Conservation (phyloP, 1,139 yeast genomes). For the Yamadazyma kanchanaburiensis region DNA sequence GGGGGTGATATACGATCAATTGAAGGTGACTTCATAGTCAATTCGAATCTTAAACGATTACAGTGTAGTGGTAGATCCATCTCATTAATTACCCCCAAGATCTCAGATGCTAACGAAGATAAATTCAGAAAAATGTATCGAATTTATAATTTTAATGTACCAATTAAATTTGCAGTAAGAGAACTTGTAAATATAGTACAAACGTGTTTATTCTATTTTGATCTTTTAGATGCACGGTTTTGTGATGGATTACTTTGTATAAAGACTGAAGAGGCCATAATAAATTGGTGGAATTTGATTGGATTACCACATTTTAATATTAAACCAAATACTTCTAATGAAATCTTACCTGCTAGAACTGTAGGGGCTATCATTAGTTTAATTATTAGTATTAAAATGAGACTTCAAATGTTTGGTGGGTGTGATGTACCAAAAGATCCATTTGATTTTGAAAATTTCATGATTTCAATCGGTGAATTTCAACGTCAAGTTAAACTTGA, state of each 20-base stretch:
- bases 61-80: constrained; percentile 87
- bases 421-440: constrained; percentile 87
- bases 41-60: constrained; percentile 71
- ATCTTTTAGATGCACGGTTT: constrained; percentile 60
- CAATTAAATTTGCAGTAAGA: constrained; percentile 64
- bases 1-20: constrained; percentile 55
- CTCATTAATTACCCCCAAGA: constrained; percentile 55
- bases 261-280: constrained; percentile 68
- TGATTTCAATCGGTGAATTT: constrained; percentile 56
- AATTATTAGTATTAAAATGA: constrained; percentile 60
- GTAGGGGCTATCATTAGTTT: constrained; percentile 64
- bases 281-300: constrained; percentile 78
- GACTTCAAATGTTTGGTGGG: constrained; percentile 65
- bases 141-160: constrained; percentile 42
- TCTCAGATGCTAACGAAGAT: constrained; percentile 77
- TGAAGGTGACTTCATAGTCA: constrained; percentile 61
- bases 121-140: constrained; percentile 78
- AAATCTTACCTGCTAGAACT: constrained; percentile 61
- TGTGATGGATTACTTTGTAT: constrained; percentile 86
- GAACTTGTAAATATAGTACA: constrained; percentile 77
- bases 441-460: constrained; percentile 66
- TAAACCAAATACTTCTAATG: constrained; percentile 44
- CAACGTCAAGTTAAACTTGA: constrained; percentile 61
- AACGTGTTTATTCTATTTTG: constrained; percentile 74
- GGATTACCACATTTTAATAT: constrained; percentile 61